Base-by-base conservation (phyloP, 2,329 filamentous ascomycete genomes). In the Trichoderma breve region DNA sequence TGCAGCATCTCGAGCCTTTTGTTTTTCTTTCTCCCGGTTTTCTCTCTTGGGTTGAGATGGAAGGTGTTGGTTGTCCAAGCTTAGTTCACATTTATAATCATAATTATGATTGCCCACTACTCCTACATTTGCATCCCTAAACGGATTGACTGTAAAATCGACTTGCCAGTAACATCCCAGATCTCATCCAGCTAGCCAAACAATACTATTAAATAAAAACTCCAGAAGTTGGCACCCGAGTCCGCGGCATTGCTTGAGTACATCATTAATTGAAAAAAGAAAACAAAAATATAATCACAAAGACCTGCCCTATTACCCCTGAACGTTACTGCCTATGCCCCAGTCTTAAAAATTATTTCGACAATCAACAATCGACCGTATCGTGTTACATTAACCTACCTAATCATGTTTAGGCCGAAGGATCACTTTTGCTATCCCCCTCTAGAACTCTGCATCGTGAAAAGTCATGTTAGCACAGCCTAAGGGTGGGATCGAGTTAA, bases 341-440 rank as follows among this genome's bases (percentile, higher is more conserved):
- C 15, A 14, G 12, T 66, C 34, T 24, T 30, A 2, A 11, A 39
- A n/a, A 39, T 14, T 6, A 9, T 26, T n/a, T 7, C 4, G 64
- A 43, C 1, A 14, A 6, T 24, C 14, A 4, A 58, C 24, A 24
- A 30, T 34, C 26, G 4, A 12, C 32, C 12, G 36, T 7, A 24
- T 24, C 18, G 7, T 60, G 32, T 43, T 43, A 26, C 34, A 43
- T 3, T 5, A 7, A 32, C 24, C 12, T 28, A 68, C 24, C 74
- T 75, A 80, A 28, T 70, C 77, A 11, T 62, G 81, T 83, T 68
- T 86, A 85, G 14, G 80, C 81, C 0, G 85, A 87, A n/a, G 80
- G 76, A 60, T 89, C 87, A 55, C 86, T 81, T 75, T 86, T 87
- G 73, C 88, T 87, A 63, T 89, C 86, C 14, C 84, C 83, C 73